phyloP scores from a whole-genome alignment of 202 grass and related monocot genomes.

The Schoenoplectus triqueter region DNA sequence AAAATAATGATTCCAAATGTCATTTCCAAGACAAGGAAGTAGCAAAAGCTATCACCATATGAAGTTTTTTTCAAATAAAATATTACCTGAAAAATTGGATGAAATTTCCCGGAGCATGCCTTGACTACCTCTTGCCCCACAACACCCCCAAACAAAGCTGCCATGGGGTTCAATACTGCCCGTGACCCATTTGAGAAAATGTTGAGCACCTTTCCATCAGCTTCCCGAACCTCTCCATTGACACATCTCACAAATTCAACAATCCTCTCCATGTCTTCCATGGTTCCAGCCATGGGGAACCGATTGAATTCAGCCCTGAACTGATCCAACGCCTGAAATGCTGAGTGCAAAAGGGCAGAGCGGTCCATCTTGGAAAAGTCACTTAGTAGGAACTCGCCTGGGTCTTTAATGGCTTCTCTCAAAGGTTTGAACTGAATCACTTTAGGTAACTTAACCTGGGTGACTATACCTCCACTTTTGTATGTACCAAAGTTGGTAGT shows the following conservation, averaged over 20 bases:
- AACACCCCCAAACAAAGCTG: constrained; percentile 90
- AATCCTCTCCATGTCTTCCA: constrained; percentile 67
- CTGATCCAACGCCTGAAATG: constrained; percentile 89
- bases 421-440: constrained; percentile 73
- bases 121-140: constrained; percentile 91
- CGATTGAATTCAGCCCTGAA: constrained; percentile 61
- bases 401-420: constrained; percentile 75
- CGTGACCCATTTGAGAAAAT: constrained; percentile 75
- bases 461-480: constrained; percentile 76
- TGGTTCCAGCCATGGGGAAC: constrained; percentile 69
- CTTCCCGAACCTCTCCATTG: constrained; percentile 72
- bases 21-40: not conserved
- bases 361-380: constrained; percentile 92
- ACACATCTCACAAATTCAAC: constrained; percentile 59
- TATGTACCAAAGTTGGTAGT: constrained; percentile 73
- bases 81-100: constrained; percentile 81
- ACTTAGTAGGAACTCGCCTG: constrained; percentile 89
- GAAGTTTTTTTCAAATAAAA: not conserved
- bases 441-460: constrained; percentile 82
- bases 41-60: not conserved
- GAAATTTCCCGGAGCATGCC: constrained; percentile 92
- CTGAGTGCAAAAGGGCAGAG: constrained; percentile 74
- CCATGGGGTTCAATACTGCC: constrained; percentile 89
- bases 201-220: constrained; percentile 76
- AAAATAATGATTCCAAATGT: constrained; percentile 7